A percentile compares a stretch with the other conserved stretches of the same genome.
These are phyloP conservation scores for Ceratobasidium sp. DNA, from an alignment of 1,284 basidiomycete species.

Conservation along the genomic window DNA sequence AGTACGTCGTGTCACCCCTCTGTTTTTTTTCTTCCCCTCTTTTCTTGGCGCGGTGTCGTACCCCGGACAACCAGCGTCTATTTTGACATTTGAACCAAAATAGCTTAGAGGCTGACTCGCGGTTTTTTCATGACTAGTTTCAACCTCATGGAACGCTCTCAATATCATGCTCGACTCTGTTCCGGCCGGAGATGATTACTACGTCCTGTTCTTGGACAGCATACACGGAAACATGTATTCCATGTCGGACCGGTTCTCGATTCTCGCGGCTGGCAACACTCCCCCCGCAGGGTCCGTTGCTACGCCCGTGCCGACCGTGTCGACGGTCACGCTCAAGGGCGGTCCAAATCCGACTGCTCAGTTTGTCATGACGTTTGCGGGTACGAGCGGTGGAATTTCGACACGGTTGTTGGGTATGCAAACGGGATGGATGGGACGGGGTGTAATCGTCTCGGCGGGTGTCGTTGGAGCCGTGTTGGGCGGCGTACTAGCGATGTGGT, in stretches of 20 bases:
- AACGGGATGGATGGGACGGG: conserved; percentile 4
- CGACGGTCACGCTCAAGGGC: conserved; percentile 61
- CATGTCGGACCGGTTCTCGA: conserved; percentile 66
- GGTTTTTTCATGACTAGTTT: no score
- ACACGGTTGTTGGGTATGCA: not conserved
- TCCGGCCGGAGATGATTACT: conserved; percentile 75
- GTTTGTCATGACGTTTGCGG: conserved; percentile 59
- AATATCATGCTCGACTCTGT: conserved; percentile 69
- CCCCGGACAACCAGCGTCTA: conserved; percentile 21
- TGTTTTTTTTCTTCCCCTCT: conserved; percentile 31
- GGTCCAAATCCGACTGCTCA: conserved; percentile 57
- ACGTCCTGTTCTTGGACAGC: conserved; percentile 72
- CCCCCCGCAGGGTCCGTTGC: conserved; percentile 51
- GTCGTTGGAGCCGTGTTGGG: not conserved
- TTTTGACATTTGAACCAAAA: conserved; percentile 27
- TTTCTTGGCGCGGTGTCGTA: no score
- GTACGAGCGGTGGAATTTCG: not conserved
- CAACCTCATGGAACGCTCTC: conserved; percentile 54
- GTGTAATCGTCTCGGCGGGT: not conserved
- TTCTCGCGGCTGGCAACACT: conserved; percentile 55
- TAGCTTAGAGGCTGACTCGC: no score
- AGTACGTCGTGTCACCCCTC: conserved; percentile 54
- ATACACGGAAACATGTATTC: conserved; percentile 68
- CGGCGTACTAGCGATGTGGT: conserved; percentile 5
- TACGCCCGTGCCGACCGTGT: conserved; percentile 45